Conservation (phyloP, 331 rosid genomes). For the Malus hybrid region DNA sequence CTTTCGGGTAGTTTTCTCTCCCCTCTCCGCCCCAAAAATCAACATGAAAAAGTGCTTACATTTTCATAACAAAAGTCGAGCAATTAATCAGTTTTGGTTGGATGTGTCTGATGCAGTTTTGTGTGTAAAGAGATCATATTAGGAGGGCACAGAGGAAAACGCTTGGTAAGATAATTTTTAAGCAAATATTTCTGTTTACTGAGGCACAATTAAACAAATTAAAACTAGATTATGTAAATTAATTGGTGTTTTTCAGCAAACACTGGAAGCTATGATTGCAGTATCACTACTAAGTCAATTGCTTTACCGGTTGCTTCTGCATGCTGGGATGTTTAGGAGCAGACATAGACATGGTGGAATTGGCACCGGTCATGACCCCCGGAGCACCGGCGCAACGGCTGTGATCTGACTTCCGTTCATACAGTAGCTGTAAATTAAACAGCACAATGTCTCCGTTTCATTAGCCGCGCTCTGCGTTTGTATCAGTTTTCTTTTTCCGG, state of each 20-base stretch:
- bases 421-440: background rate
- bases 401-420: background rate
- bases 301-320: slow-evolving; percentile 49
- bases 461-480: background rate
- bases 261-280: slow-evolving; percentile 57
- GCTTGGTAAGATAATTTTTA: slow-evolving; percentile 31
- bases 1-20: slow-evolving; percentile 45
- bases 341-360: slow-evolving; percentile 47
- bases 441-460: background rate
- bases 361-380: background rate
- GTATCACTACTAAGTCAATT: slow-evolving; percentile 57
- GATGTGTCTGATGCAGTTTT: slow-evolving; percentile 30
- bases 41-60: background rate
- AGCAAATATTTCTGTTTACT: background rate
- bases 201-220: background rate
- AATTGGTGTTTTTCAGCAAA: slow-evolving; percentile 4
- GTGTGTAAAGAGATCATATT: slow-evolving; percentile 67
- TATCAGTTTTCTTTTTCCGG: background rate
- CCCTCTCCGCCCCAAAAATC: background rate
- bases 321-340: slow-evolving; percentile 57
- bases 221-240: background rate
- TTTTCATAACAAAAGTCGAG: background rate
- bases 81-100: background rate
- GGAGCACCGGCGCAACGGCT: background rate
- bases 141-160: slow-evolving; percentile 87